phyloP scores from a whole-genome alignment of 352 stramenopile species.

The Pythium biforme region DNA sequence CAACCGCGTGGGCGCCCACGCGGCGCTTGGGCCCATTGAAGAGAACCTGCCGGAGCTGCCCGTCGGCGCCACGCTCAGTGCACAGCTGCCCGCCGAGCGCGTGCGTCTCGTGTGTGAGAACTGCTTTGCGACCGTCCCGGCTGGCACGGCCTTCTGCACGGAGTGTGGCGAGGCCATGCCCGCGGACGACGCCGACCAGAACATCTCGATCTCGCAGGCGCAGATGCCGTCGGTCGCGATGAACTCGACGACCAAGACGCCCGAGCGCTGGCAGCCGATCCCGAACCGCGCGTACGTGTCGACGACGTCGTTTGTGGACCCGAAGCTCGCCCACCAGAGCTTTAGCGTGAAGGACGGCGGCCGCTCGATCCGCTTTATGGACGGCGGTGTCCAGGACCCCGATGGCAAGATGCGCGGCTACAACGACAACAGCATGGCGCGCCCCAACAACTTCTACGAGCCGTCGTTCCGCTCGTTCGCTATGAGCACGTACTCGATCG shows the following conservation, averaged over 20 bases:
- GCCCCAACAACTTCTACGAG: constrained; percentile 84
- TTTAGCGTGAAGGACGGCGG: constrained; percentile 60
- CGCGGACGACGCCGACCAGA: constrained; percentile 61
- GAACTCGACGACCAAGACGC: constrained; percentile 73
- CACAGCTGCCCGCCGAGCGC: constrained; percentile 53
- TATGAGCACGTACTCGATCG: constrained; percentile 89
- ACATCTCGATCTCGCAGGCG: constrained; percentile 85
- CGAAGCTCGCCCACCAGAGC: constrained; percentile 71
- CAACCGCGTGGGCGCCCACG: constrained; percentile 82
- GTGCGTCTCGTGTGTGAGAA: constrained; percentile 88
- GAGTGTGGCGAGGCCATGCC: constrained; percentile 88
- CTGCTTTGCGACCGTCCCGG: constrained; percentile 83
- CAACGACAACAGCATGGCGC: constrained; percentile 77
- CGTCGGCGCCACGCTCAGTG: constrained; percentile 57
- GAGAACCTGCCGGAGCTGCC: constrained; percentile 78
- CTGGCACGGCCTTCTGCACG: constrained; percentile 85
- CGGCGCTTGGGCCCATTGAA: constrained; percentile 58
- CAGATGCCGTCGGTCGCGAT: constrained; percentile 85
- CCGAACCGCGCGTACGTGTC: constrained; percentile 83
- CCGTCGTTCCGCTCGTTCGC: constrained; percentile 88
- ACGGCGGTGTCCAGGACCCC: constrained; percentile 76
- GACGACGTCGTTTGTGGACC: constrained; percentile 87
- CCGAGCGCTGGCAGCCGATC: constrained; percentile 82
- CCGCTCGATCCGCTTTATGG: constrained; percentile 88
- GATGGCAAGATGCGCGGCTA: constrained; percentile 84